A percentile compares a stretch with the other conserved stretches of the same genome.
phyloP scores from a whole-genome alignment of 176 grass and related monocot species.

The Guadua angustifolia region DNA sequence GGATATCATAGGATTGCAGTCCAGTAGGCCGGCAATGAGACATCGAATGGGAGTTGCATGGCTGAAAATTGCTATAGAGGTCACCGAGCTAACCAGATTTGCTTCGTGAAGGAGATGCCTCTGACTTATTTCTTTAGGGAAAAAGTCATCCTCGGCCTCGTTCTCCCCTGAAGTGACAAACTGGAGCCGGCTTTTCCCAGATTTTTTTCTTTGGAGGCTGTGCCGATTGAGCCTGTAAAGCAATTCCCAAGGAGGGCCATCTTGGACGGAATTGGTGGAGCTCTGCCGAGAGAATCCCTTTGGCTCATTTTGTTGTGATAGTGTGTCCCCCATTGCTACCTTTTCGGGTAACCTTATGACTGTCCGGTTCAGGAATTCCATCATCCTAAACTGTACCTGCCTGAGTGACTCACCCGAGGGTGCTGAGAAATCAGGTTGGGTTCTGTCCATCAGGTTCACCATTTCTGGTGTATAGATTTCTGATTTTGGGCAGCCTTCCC shows the following conservation, averaged over 20 bases:
- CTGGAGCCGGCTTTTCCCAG: constrained; percentile 84
- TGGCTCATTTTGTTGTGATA: constrained; percentile 57
- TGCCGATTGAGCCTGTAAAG: constrained; percentile 70
- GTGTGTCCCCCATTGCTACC: constrained; percentile 53
- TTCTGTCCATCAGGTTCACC: constrained; percentile 64
- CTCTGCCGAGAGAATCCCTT: constrained; percentile 71
- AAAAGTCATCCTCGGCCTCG: constrained; percentile 73
- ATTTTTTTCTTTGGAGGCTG: constrained; percentile 72
- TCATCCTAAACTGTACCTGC: constrained; percentile 80
- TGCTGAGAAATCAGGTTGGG: constrained; percentile 79
- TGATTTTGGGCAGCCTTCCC: constrained; percentile 76
- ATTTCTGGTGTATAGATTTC: constrained; percentile 86
- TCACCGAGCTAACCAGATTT: constrained; percentile 40
- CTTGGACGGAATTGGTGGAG: constrained; percentile 71
- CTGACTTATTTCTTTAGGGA: constrained; percentile 56
- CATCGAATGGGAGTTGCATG: constrained; percentile 73
- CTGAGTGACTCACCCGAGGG: constrained; percentile 82
- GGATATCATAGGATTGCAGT: constrained; percentile 68
- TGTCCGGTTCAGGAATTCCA: constrained; percentile 74
- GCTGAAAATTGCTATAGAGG: constrained; percentile 71
- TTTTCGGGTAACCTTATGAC: constrained; percentile 84
- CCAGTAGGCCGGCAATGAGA: constrained; percentile 63
- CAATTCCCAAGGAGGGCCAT: constrained; percentile 63
- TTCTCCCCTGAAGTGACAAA: constrained; percentile 76
- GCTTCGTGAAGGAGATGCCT: constrained; percentile 50